Base-by-base conservation (phyloP, 169 alveolate species). In the Amoebophrya sp. region DNA sequence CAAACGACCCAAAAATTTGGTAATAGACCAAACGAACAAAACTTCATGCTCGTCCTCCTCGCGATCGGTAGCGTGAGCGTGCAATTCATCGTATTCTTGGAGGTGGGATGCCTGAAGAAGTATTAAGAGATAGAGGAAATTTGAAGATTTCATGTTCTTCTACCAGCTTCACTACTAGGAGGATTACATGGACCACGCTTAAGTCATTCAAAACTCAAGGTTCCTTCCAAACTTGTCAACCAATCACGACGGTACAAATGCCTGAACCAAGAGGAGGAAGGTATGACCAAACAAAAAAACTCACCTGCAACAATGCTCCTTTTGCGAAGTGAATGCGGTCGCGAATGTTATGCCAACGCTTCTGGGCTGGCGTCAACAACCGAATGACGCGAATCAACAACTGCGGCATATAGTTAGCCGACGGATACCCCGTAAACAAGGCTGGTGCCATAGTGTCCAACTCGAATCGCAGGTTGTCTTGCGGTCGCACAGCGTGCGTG, bases 401-500 rank as follows among this genome's bases (percentile, higher is more conserved):
- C 83, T 65, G 83, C 83, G 83, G 83, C 36, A 65, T 6, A 36
- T 12, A 65, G 83, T 65, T 1, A 1, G 12, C 3, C 33, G 12
- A 0, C 33, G 83, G 2, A 36, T 65, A 65, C 36, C 83, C 83
- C 26, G 83, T 65, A 26, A 65, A 65, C 2, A 65, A 36, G 39
- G n/a, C 33, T 6, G 83, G 83, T 0, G 33, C 26, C 33, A 1
- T 65, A 6, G 83, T 65, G 33, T 65, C 83, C 26, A 65, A 36
- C 83, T 65, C 83, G 33, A 65, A 65, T 36, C 26, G 2, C 83
- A 65, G 83, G 33, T 65, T 65, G 83, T 65, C 83, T 36, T 65
- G 83, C 83, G 83, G 83, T 36, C 83, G 83, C 83, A 65, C 83
- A 29, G 83, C 83, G 83, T 1, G 18, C 83, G 83, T 65, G 83